Base-by-base conservation (phyloP, 2,329 filamentous ascomycete genomes). In the Xylariomycetidae sp. region DNA sequence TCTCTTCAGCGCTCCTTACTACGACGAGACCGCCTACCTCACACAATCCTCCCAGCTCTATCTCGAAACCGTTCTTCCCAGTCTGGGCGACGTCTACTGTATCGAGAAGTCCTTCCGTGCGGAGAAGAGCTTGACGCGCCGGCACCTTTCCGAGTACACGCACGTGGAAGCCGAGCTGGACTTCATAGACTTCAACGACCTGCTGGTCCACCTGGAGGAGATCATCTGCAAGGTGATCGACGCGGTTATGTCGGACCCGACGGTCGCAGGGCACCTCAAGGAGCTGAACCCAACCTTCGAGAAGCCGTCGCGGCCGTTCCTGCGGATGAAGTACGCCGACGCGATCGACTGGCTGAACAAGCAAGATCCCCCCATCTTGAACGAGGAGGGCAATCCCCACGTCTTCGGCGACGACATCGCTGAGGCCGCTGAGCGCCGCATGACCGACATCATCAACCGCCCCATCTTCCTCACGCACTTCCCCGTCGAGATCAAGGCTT, bases 61-160 rank as follows among this genome's bases (percentile, higher is more conserved):
- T 65, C 83, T 98, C 38, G 92, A 98, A 71, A 98, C 92, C 19
- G 87, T 82, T 46, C 70, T 98, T 19, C 87, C 90, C 9, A 86
- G 83, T 32, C 73, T 96, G 52, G 92, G 92, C 49, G 86, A 95
- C 58, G 88, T 95, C 33, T 98, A 93, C 74, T 96, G 90, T 59
- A 90, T 98, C 53, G 89, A 95, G 63, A 95, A 95, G 62, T 96
- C 90, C 2, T 98, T 98, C 81, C 89, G 92, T 42, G 92, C 92
- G 10, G 92, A 98, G 65, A 95, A 95, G 67, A 90, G 83, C 6
- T 72, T 96, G 37, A 98, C 92, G 31, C 84, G 92, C 42, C 85
- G 92, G 54, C 92, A 98, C 31, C 67, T 98, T 52, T 85, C 87
- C 29, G 92, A 98, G 65, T 98, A 95, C 69, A 94, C 89, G 1